These are phyloP conservation scores for Sordaria brevicollis DNA, from an alignment of 495 filamentous ascomycete genomes.

Conservation along the genomic window DNA sequence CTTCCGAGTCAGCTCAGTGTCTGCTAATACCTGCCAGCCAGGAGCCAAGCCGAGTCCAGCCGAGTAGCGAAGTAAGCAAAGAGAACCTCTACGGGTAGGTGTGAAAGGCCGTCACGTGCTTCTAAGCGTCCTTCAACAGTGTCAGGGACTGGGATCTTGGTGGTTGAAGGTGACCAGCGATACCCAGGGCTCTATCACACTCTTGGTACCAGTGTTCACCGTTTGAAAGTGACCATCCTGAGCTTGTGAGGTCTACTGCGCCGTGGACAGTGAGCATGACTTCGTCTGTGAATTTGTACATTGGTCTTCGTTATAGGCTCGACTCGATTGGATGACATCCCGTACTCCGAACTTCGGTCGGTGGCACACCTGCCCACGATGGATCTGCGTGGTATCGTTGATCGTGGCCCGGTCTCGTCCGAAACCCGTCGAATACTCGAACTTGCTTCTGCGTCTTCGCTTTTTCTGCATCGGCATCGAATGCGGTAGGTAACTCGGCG, in stretches of 20 bases:
- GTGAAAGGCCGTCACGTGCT: not conserved
- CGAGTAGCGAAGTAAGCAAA: not conserved
- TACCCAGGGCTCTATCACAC: not conserved
- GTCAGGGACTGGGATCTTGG: not conserved
- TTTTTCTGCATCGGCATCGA: not conserved
- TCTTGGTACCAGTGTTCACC: too few species aligned
- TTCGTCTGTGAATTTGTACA: not conserved
- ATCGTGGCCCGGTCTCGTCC: not conserved
- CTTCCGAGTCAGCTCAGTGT: too few species aligned
- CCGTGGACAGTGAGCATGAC: not conserved
- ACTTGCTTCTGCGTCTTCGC: not conserved
- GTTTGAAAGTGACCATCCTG: not conserved
- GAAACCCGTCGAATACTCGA: not conserved
- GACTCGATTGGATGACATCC: not conserved
- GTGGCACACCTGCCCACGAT: not conserved
- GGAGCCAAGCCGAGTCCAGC: too few species aligned
- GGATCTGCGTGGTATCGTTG: not conserved
- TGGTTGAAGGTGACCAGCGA: not conserved
- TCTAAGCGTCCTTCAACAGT: not conserved
- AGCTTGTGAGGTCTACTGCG: not conserved
- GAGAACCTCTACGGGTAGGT: not conserved
- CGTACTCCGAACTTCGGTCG: not conserved
- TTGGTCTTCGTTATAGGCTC: not conserved
- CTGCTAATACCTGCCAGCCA: too few species aligned
- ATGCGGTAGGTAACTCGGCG: not conserved